phyloP scores from a whole-genome alignment of 1,284 basidiomycete species.

The Ceratobasidium theobromae region DNA sequence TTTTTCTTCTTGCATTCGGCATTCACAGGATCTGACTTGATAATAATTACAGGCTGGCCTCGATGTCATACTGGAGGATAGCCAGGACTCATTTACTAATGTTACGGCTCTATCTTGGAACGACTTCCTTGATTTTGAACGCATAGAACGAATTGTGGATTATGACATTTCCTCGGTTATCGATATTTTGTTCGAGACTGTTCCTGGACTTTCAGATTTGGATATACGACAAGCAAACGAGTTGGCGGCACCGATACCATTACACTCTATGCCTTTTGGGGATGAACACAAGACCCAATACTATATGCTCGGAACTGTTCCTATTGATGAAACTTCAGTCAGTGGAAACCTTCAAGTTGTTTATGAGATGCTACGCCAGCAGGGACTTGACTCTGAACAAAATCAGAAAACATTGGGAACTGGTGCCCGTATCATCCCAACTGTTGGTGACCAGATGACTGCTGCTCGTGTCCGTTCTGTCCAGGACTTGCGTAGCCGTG shows the following conservation, averaged over 20 bases:
- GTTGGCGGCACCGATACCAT: no score
- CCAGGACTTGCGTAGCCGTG: neutral
- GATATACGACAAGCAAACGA: no score
- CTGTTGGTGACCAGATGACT: neutral
- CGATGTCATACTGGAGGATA: neutral
- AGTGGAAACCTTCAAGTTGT: neutral
- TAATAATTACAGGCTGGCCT: neutral
- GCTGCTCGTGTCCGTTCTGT: neutral
- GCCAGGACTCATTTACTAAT: neutral
- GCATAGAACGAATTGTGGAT: neutral
- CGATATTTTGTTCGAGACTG: neutral
- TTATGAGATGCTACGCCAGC: neutral
- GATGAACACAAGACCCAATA: neutral
- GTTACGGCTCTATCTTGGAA: neutral
- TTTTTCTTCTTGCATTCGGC: neutral
- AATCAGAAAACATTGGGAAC: neutral
- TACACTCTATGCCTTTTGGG: neutral
- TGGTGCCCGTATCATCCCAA: neutral
- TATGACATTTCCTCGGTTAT: neutral
- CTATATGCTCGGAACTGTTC: neutral
- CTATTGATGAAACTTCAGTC: neutral
- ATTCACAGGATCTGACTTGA: neutral
- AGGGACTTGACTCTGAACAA: neutral
- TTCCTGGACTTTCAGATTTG: neutral
- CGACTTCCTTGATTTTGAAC: neutral